Evolutionary conservation across 2,329 filamentous ascomycete species (phyloP).

Genomic region (Bipolaris oryzae): DNA sequence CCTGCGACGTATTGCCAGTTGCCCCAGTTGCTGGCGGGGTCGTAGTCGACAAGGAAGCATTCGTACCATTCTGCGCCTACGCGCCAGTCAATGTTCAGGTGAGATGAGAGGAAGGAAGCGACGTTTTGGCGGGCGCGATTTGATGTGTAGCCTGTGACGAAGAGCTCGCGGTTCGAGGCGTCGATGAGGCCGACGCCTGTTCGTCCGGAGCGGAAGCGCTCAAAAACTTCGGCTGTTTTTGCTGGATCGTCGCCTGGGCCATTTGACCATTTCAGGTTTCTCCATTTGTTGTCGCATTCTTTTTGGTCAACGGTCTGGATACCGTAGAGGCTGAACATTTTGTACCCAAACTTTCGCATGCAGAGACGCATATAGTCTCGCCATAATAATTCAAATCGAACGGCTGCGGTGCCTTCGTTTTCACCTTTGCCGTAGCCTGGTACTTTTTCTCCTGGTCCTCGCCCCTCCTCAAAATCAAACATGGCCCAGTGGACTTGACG

Average conservation of each 20-base stretch:
- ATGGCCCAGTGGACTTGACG: conserved; percentile 75
- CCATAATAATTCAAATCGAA: conserved; percentile 76
- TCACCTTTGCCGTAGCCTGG: conserved; percentile 71
- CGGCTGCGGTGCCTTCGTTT: conserved; percentile 70
- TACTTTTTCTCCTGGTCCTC: conserved; percentile 29
- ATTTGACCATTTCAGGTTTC: conserved; percentile 26
- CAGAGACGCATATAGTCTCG: conserved; percentile 82
- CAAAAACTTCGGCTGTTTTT: conserved; percentile 54
- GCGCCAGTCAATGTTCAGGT: conserved; percentile 78
- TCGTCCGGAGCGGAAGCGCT: conserved; percentile 66
- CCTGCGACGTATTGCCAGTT: conserved; percentile 85
- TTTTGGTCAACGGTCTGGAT: conserved; percentile 56
- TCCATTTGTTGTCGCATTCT: conserved; percentile 41
- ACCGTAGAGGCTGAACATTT: conserved; percentile 69
- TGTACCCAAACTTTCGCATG: conserved; percentile 69
- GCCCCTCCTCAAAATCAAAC: conserved; percentile 71
- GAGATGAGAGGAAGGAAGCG: conserved; percentile 74
- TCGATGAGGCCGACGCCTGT: conserved; percentile 81
- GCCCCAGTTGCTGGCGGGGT: conserved; percentile 77
- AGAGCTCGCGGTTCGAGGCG: conserved; percentile 75
- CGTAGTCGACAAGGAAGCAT: conserved; percentile 74
- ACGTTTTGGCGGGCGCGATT: conserved; percentile 79
- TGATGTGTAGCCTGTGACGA: conserved; percentile 77
- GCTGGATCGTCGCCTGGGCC: conserved; percentile 53
- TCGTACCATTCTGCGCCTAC: conserved; percentile 86